Evolutionary conservation across 768 basidiomycete genomes (phyloP).

Genomic region (Russula sp.): DNA sequence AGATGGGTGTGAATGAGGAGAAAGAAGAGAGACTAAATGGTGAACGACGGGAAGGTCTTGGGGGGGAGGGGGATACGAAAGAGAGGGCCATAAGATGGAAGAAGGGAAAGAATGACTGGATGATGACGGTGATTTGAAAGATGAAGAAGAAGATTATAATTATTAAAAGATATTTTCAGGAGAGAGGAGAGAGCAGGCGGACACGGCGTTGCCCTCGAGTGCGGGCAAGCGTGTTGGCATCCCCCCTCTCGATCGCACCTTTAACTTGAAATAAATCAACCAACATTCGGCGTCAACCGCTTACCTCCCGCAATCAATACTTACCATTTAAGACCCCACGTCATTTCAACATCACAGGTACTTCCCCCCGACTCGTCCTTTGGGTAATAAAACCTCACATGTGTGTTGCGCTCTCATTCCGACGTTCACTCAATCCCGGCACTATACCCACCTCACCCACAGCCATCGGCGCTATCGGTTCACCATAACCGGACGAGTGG

Average conservation of each 20-base stretch:
- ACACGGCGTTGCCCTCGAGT: not conserved
- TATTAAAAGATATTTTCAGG: not conserved
- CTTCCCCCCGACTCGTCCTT: not conserved
- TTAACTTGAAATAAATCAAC: not conserved
- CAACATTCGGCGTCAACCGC: slow-evolving; percentile 4
- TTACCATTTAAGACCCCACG: not conserved
- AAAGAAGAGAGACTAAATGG: slow-evolving; percentile 5
- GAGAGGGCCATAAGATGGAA: slow-evolving; percentile 13
- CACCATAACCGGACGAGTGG: not conserved
- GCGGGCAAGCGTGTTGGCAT: not conserved
- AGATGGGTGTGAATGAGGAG: slow-evolving; percentile 9
- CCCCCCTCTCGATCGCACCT: not conserved
- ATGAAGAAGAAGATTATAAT: not conserved
- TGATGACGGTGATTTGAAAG: not conserved
- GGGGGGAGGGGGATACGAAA: slow-evolving; percentile 13
- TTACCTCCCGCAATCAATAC: not conserved
- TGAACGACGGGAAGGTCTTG: slow-evolving; percentile 12
- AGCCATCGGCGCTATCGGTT: slow-evolving; percentile 1
- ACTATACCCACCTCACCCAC: not conserved
- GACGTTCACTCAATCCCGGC: not conserved
- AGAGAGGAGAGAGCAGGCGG: not conserved
- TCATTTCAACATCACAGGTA: not conserved
- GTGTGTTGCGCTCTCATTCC: not conserved
- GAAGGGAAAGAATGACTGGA: not conserved
- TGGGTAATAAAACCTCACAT: not conserved